phyloP scores from a whole-genome alignment of 768 basidiomycete species.

The Russula virescens region DNA sequence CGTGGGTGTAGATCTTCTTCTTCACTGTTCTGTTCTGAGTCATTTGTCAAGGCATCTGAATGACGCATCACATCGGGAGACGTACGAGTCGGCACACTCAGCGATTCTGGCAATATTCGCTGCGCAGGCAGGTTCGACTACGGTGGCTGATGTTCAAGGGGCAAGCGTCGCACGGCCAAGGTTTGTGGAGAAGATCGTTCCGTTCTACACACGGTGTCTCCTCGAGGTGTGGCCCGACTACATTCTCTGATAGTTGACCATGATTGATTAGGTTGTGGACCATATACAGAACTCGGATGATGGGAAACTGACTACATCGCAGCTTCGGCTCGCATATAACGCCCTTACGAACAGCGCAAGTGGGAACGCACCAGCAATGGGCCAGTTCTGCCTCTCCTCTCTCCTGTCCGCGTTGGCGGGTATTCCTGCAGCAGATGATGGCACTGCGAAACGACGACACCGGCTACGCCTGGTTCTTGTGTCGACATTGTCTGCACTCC shows the following conservation, averaged over 20 bases:
- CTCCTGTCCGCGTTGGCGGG: conserved; percentile 25
- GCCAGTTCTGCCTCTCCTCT: conserved; percentile 55
- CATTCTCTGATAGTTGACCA: neutral
- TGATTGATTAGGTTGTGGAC: neutral
- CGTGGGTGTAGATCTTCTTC: conserved; percentile 42
- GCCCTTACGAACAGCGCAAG: conserved; percentile 60
- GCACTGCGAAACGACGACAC: conserved; percentile 33
- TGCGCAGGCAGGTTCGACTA: conserved; percentile 28
- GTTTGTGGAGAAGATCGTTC: conserved; percentile 55
- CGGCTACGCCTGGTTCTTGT: conserved; percentile 61
- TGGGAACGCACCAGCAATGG: conserved; percentile 38
- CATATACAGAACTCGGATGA: conserved; percentile 53
- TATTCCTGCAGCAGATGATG: conserved; percentile 10
- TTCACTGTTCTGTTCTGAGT: conserved; percentile 11
- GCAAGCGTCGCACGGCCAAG: conserved; percentile 10
- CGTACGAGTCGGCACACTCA: conserved; percentile 85
- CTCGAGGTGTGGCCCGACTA: conserved; percentile 52
- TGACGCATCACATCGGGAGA: conserved; percentile 55
- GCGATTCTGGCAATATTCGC: conserved; percentile 73
- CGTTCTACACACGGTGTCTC: conserved; percentile 67
- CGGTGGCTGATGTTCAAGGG: conserved; percentile 6
- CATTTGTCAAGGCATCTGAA: conserved; percentile 47
- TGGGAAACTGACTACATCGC: conserved; percentile 52
- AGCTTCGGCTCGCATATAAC: conserved; percentile 71
- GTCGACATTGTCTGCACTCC: conserved; percentile 58